Evolutionary conservation across 305 asterid genomes (phyloP).

Genomic region (Fraxinus latifolia): DNA sequence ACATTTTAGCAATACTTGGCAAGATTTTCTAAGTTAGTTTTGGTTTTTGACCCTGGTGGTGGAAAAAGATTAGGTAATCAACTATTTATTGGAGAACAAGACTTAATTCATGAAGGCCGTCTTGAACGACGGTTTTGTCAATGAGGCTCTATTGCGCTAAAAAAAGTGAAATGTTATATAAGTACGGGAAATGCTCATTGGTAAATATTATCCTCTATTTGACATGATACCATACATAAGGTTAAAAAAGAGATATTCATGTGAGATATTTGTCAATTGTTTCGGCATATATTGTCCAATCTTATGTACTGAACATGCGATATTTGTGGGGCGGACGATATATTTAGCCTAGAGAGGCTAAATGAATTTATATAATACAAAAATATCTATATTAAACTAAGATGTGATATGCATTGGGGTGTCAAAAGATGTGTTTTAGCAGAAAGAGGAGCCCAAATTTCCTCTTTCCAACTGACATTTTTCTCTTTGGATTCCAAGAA

Average conservation of each 20-base stretch:
- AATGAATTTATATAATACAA: not conserved
- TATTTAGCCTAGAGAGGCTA: not conserved
- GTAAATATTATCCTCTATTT: not conserved
- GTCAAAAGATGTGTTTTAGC: conserved; percentile 4
- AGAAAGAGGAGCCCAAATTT: conserved; percentile 9
- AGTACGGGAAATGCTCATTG: not conserved
- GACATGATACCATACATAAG: not conserved
- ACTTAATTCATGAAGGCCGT: not conserved
- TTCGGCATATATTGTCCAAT: not conserved
- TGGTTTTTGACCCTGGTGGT: not conserved
- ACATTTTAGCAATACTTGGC: not conserved
- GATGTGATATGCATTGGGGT: not conserved
- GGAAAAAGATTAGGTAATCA: not conserved
- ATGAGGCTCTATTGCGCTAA: not conserved
- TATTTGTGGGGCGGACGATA: not conserved
- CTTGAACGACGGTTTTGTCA: not conserved
- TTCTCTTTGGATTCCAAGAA: conserved; percentile 50
- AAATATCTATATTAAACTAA: not conserved
- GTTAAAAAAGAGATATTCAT: not conserved
- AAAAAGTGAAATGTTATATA: not conserved
- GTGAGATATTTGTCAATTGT: not conserved
- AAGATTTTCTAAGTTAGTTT: not conserved
- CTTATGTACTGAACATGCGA: not conserved
- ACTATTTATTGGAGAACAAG: not conserved
- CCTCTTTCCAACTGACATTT: conserved; percentile 41